Evolutionary conservation across 1,139 yeast species (phyloP), one percentile per base, ranked within the genome.

Genomic region (Meyerozyma elateridarum): DNA sequence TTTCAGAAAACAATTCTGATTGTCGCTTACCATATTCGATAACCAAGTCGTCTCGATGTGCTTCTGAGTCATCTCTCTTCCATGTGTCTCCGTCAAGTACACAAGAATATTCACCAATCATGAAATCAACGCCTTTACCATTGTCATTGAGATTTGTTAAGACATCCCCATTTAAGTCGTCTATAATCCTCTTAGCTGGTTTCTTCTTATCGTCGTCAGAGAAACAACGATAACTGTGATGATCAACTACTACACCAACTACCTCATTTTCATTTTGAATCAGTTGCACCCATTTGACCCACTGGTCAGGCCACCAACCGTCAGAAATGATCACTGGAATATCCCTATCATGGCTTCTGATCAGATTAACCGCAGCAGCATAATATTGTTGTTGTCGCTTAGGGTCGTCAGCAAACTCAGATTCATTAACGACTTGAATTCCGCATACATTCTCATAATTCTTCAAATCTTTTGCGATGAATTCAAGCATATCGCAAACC

Each of bases 51-150:
- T 59, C 64, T 30, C 72, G 46, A 27, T 57, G 48, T 11, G 39
- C 67, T 30, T 87, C 66, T 34, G 73, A 70, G 12, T 58, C 60
- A 26, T 62, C 63, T 44, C 66, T 73, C 25, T 67, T 59, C 96
- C 96, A 89, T 0, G 93, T 68, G 20, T 64, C 51, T 1, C 76
- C 83, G 53, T 85, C 95, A 38, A 91, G 47, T 4, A 87, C 96
- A 59, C 95, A 85, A 0, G 95, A 85, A 54, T 76, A 91, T 54
- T 91, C 98, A 8, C 97, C 97, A 14, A 88, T 77, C 51, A 85
- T 64, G 35, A 83, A 67, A 49, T 88, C 96, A 2, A 78, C 85
- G 12, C 75, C 72, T 28, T 47, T 48, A 2, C 66, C 67, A 18
- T 64, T 59, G 26, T 65, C 67, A 20, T 64, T 62, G 28, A 77